phyloP scores from a whole-genome alignment of 495 filamentous ascomycete species.

The Lichenothelia convexa region DNA sequence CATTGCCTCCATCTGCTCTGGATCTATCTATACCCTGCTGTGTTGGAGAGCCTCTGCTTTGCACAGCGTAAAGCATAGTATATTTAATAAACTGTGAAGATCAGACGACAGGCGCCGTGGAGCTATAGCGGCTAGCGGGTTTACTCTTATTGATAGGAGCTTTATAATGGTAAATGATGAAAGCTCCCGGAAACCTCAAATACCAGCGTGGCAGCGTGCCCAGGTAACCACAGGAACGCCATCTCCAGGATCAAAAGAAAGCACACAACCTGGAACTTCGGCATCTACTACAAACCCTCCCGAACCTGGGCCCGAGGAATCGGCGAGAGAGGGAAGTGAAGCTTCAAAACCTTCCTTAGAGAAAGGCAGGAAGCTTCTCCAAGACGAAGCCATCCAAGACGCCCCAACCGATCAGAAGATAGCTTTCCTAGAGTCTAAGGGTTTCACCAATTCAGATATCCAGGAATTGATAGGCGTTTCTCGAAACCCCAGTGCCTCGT shows the following conservation, averaged over 20 bases:
- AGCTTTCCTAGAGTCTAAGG: slow-evolving; percentile 65
- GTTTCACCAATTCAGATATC: slow-evolving; percentile 48
- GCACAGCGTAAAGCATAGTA: too few species aligned
- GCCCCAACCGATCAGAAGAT: slow-evolving; percentile 54
- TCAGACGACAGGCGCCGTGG: too few species aligned
- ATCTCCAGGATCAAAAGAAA: background rate
- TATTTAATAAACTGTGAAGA: too few species aligned
- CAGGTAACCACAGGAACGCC: background rate
- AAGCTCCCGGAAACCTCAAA: slow-evolving; percentile 12
- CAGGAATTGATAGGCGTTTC: slow-evolving; percentile 35
- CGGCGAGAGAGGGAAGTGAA: slow-evolving; percentile 1
- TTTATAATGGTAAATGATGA: too few species aligned
- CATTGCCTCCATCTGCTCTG: too few species aligned
- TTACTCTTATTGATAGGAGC: too few species aligned
- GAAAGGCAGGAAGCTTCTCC: slow-evolving; percentile 61
- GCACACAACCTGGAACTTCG: too few species aligned
- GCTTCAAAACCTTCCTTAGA: slow-evolving; percentile 27
- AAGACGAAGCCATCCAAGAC: slow-evolving; percentile 55
- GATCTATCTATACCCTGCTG: too few species aligned
- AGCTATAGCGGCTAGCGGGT: too few species aligned
- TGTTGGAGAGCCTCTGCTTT: too few species aligned
- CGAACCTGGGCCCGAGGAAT: slow-evolving; percentile 2
- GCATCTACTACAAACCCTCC: background rate
- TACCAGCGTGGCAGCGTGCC: slow-evolving; percentile 31
- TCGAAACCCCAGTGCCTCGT: background rate